Evolutionary conservation across 495 filamentous ascomycete species (phyloP), one percentile per base, ranked within the genome.

Genomic region (Trichoderma reesei): DNA sequence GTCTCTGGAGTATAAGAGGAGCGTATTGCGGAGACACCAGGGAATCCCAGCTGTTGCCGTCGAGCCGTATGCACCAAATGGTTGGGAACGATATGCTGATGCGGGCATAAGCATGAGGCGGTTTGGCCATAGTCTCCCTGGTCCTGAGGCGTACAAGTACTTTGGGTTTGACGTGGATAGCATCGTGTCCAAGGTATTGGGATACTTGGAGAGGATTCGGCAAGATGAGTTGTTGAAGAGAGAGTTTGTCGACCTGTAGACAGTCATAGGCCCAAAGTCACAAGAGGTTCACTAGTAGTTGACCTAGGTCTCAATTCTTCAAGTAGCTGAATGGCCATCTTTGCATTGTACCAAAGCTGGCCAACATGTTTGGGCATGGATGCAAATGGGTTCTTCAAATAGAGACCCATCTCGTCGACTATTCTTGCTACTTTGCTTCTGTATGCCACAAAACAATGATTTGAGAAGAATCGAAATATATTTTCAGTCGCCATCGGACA

Each of bases 1-100:
- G 80, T 68, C 80, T 75, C 96, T 96, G 87, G 90, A 90, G 60
- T 98, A 98, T 86, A 86, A 84, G 18, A 36, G 78, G 0, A 61
- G 75, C 1, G 41, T 64, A 11, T 65, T 74, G 42, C 67, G 83
- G 63, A 72, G 73, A 59, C 70, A 73, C 10, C 70, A 72, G 36
- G 65, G 65, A 1, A 73, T 76, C 14, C 80, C 80, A 3, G 72
- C 74, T 5, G 79, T 85, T 0, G 77, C 82, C 1, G 79, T 85
- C 60, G 83, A 85, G 72, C 77, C 83, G 0, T 85, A 82, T 69
- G 74, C 78, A 0, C 74, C 75, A 0, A 83, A 81, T 61, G 82
- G 83, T 14, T 86, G 82, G 82, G 83, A 86, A 70, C 72, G 83
- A 13, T 85, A 84, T 68, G 82, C 83, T 1, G 75, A 84, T 74